These are phyloP conservation scores for Microbotryomycetes sp. DNA, from an alignment of 1,284 basidiomycete species.

Conservation along the genomic window DNA sequence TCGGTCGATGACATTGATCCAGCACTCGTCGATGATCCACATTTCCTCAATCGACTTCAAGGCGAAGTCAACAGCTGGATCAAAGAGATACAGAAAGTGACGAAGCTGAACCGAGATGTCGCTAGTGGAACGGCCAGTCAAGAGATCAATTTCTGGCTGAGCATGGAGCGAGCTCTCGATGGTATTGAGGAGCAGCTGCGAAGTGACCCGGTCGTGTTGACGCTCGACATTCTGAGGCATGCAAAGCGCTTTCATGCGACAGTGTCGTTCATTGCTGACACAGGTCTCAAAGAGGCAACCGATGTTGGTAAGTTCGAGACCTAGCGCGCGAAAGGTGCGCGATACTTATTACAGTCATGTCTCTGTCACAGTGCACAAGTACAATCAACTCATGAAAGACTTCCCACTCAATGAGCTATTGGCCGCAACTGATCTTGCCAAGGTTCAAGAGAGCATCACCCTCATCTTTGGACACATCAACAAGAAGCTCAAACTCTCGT, in stretches of 20 bases:
- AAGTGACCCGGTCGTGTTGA: conserved; percentile 87
- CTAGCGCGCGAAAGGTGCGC: background rate
- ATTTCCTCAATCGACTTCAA: conserved; percentile 90
- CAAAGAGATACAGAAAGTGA: conserved; percentile 94
- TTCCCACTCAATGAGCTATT: conserved; percentile 95
- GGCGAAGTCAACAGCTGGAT: conserved; percentile 96
- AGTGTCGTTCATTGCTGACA: conserved; percentile 96
- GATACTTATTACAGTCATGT: background rate
- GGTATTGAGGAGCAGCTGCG: conserved; percentile 85
- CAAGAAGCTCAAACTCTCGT: conserved; percentile 85
- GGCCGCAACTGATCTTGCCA: conserved; percentile 90
- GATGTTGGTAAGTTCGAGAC: conserved; percentile 59
- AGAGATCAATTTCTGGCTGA: conserved; percentile 98
- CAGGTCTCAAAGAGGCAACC: conserved; percentile 85
- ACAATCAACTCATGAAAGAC: conserved; percentile 98
- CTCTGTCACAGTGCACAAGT: conserved; percentile 69
- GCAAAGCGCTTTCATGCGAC: conserved; percentile 97
- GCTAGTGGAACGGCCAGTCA: conserved; percentile 92
- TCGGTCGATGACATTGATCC: conserved; percentile 69
- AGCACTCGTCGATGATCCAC: conserved; percentile 71
- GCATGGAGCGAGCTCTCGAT: conserved; percentile 86
- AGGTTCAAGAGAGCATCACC: conserved; percentile 79
- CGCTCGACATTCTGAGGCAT: conserved; percentile 89
- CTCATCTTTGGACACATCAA: conserved; percentile 91
- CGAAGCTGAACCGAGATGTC: conserved; percentile 85